Base-by-base conservation (phyloP, 2,329 filamentous ascomycete species). In the Pseudogymnoascus sp. region DNA sequence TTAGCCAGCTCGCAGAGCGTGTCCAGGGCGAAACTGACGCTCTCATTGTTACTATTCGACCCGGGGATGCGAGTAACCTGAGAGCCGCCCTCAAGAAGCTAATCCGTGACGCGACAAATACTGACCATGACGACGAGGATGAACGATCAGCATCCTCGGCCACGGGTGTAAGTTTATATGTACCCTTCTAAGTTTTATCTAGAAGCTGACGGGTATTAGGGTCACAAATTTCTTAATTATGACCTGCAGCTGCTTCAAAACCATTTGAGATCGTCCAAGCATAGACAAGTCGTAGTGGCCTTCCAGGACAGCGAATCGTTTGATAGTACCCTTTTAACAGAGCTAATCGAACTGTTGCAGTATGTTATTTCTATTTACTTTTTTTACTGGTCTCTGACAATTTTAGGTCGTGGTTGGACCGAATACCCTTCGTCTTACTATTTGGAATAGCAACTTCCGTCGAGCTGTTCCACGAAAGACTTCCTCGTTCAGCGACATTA, bases 281-380 rank as follows among this genome's bases (percentile, higher is more conserved):
- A 80, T 30, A 74, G 81, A 39, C 84, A 85, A 66, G 81, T 93
- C 8, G 81, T 90, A 59, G 77, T 95, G 57, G 85, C 87, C 0
- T 85, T 94, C 63, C 87, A 92, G 71, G 90, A 94, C 69, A 91
- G 88, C 64, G 90, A 94, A 73, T 89, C 87, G 0, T 92, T 94
- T 69, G 89, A 92, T 67, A 84, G 84, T 54, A 76, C 77, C 30
- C 74, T 94, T n/a, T 75, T 95, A 11, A 86, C 85, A 1, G 89
- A 93, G 62, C 70, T 91, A 36, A 81, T 93, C 50, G 78, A 80
- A 37, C 78, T 92, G 4, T 80, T 93, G 63, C 82, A 83, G 86
- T 88, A 77, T 57, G 80, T 74, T 20, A 18, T 4, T 4, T 54
- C 2, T n/a, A 20, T 20, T 6, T 6, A 41, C 6, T 18, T 14